phyloP scores from a whole-genome alignment of 2,329 filamentous ascomycete species.

The Ilyonectria sp. region DNA sequence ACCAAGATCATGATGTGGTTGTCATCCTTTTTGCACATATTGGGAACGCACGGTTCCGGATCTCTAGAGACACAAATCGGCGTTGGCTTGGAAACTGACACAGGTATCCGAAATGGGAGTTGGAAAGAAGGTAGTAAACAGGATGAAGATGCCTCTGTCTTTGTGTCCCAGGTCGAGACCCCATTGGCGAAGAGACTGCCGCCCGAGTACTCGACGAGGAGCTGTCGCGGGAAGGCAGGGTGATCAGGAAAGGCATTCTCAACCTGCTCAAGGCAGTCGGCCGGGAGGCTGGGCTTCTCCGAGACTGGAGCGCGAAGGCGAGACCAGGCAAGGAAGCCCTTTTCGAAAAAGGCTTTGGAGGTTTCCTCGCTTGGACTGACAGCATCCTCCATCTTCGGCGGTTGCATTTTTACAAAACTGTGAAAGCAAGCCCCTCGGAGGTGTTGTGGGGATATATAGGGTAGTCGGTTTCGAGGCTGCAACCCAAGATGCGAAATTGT shows the following conservation, averaged over 20 bases:
- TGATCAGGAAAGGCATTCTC: not conserved
- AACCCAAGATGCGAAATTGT: too few species aligned
- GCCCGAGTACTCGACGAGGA: not conserved
- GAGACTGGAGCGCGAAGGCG: not conserved
- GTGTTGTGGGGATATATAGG: too few species aligned
- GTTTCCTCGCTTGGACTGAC: not conserved
- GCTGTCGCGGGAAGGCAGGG: not conserved
- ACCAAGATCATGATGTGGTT: constrained; percentile 13
- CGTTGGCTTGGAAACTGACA: not conserved
- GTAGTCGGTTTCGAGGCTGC: too few species aligned
- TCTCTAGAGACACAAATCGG: not conserved
- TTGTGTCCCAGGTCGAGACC: not conserved
- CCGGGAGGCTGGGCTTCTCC: not conserved
- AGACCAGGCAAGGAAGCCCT: not conserved
- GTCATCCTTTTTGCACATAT: constrained; percentile 10
- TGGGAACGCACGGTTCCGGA: not conserved
- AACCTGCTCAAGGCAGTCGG: not conserved
- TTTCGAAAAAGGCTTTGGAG: not conserved
- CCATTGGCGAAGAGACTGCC: not conserved
- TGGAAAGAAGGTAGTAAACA: not conserved
- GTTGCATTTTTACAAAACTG: too few species aligned
- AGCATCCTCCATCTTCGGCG: not conserved
- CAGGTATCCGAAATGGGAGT: not conserved
- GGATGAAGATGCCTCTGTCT: not conserved
- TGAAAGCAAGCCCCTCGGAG: too few species aligned